These are phyloP conservation scores for Pyricularia sp. DNA, from an alignment of 2,329 filamentous ascomycete genomes.

Conservation along the genomic window DNA sequence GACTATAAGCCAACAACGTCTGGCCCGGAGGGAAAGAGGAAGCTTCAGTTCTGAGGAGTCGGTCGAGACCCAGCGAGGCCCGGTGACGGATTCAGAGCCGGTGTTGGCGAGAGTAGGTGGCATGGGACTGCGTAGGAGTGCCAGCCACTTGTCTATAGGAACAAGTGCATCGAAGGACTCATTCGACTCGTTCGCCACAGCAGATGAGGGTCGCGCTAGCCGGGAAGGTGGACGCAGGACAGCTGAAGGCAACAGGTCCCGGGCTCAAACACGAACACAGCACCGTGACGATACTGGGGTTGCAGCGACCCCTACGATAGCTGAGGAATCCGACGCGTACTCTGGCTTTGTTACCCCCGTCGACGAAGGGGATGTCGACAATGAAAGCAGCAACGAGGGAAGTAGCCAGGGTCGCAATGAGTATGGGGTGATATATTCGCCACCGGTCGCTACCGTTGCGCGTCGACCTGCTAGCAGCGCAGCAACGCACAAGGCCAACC, in stretches of 20 bases:
- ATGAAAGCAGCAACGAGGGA: neutral
- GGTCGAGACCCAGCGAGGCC: constrained; percentile 46
- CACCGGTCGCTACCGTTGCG: constrained; percentile 19
- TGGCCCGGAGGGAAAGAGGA: constrained; percentile 31
- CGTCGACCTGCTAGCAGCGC: constrained; percentile 30
- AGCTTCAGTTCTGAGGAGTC: constrained; percentile 49
- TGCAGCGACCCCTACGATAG: neutral
- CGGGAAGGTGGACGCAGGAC: constrained; percentile 5
- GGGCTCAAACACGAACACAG: neutral
- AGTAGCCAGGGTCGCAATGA: neutral
- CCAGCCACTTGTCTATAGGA: constrained; percentile 12
- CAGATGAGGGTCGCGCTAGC: constrained; percentile 34
- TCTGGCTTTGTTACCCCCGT: neutral
- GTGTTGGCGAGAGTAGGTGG: constrained; percentile 1
- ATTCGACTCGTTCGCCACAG: constrained; percentile 43
- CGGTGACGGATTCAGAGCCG: constrained; percentile 15
- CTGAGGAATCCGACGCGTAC: neutral
- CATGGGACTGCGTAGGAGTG: constrained; percentile 4
- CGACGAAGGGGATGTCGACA: neutral
- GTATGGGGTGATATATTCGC: neutral
- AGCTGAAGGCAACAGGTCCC: neutral
- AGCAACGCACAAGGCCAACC: constrained; percentile 25
- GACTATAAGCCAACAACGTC: constrained; percentile 47
- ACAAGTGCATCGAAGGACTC: constrained; percentile 24
- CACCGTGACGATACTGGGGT: neutral